phyloP scores from a whole-genome alignment of 257 asterid species.

The Phtheirospermum japonicum region DNA sequence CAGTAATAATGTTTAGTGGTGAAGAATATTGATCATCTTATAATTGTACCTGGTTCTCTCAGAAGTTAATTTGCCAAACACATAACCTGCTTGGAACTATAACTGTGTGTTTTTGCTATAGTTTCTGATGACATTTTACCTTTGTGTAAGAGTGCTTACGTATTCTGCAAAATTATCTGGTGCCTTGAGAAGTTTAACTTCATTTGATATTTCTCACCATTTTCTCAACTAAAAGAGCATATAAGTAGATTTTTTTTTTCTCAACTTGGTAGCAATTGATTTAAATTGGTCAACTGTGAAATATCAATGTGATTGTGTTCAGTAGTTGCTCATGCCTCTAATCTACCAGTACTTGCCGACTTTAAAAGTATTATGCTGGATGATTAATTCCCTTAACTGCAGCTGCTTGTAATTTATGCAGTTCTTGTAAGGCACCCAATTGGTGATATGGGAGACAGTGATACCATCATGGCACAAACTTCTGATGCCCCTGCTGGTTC shows the following conservation, averaged over 20 bases:
- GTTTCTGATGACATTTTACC: background rate
- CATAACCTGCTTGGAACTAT: background rate
- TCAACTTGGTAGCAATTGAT: constrained; percentile 3
- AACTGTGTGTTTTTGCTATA: constrained; percentile 11
- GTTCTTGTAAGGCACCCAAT: constrained; percentile 21
- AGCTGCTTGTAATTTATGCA: constrained; percentile 19
- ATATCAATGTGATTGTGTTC: background rate
- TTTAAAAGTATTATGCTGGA: background rate
- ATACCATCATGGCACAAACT: constrained; percentile 32
- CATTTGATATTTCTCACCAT: background rate
- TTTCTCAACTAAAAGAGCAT: background rate
- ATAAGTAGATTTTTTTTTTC: background rate
- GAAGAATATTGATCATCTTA: background rate
- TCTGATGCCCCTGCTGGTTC: constrained; percentile 29
- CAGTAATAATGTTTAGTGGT: background rate
- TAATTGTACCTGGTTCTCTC: background rate
- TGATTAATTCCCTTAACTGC: constrained; percentile 1
- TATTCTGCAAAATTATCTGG: background rate
- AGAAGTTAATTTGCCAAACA: constrained; percentile 7
- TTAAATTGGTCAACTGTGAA: background rate
- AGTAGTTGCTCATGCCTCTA: background rate
- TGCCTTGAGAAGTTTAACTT: background rate
- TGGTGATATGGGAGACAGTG: constrained; percentile 34
- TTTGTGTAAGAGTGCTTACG: constrained; percentile 1
- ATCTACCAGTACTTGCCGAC: background rate